phyloP scores from a whole-genome alignment of 495 filamentous ascomycete genomes.

The Geoglossum glabrum region DNA sequence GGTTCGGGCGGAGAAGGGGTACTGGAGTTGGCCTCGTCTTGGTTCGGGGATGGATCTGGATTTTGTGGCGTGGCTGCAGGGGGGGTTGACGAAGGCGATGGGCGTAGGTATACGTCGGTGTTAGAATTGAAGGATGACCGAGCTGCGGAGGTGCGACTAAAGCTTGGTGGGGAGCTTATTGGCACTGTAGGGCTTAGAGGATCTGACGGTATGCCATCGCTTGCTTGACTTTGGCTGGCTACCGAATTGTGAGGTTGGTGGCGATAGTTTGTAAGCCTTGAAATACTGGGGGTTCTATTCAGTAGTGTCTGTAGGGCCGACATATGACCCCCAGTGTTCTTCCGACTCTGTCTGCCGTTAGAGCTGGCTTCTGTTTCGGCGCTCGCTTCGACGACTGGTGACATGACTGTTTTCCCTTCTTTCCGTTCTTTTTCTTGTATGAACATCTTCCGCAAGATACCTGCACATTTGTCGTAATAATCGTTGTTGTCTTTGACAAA shows the following conservation, averaged over 20 bases:
- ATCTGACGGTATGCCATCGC: constrained; percentile 24
- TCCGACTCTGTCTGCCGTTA: neutral
- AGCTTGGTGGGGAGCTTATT: constrained; percentile 28
- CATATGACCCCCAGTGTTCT: constrained; percentile 11
- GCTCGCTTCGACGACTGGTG: constrained; percentile 14
- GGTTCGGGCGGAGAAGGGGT: constrained; percentile 48
- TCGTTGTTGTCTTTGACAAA: constrained; percentile 99
- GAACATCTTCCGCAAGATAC: constrained; percentile 72
- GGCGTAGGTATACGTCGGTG: neutral
- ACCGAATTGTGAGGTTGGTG: neutral
- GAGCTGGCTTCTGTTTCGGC: constrained; percentile 6
- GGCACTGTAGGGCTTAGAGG: constrained; percentile 22
- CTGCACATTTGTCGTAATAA: constrained; percentile 83
- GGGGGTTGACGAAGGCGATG: neutral
- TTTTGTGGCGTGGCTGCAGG: neutral
- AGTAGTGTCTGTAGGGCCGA: constrained; percentile 27
- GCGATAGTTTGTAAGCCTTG: constrained; percentile 29
- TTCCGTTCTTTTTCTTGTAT: constrained; percentile 45
- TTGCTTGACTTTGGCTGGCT: neutral
- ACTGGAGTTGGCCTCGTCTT: neutral
- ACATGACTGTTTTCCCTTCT: constrained; percentile 20
- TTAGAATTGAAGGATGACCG: neutral
- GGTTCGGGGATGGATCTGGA: neutral
- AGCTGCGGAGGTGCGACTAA: constrained; percentile 16
- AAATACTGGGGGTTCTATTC: constrained; percentile 43